phyloP scores from a whole-genome alignment of 2,329 filamentous ascomycete species.

The Zymoseptoria passerinii region DNA sequence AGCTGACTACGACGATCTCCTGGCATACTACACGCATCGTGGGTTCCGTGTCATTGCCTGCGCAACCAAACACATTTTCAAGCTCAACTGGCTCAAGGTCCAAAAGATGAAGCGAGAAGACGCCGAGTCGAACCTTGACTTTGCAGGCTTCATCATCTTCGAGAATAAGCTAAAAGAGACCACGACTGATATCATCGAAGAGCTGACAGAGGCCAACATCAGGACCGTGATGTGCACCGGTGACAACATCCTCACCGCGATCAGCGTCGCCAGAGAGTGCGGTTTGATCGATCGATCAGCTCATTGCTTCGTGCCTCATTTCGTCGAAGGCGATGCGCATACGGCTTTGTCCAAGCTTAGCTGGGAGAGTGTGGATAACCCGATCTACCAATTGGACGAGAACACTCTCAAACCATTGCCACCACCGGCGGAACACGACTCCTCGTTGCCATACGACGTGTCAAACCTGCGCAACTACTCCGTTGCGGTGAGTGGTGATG shows the following conservation, averaged over 20 bases:
- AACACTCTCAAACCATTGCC: conserved; percentile 72
- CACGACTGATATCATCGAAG: conserved; percentile 70
- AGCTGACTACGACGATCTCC: conserved; percentile 76
- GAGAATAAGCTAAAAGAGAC: conserved; percentile 96
- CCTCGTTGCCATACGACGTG: conserved; percentile 77
- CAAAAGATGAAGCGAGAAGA: conserved; percentile 87
- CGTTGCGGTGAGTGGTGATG: conserved; percentile 81
- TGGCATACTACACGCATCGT: conserved; percentile 87
- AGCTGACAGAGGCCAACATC: conserved; percentile 75
- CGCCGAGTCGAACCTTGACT: conserved; percentile 74
- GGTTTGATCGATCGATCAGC: conserved; percentile 69
- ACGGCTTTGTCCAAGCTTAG: conserved; percentile 64
- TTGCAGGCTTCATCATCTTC: conserved; percentile 94
- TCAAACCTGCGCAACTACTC: conserved; percentile 77
- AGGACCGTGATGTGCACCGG: conserved; percentile 93
- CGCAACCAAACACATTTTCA: conserved; percentile 78
- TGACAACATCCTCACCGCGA: conserved; percentile 93
- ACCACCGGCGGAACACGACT: conserved; percentile 62
- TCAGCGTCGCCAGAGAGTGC: conserved; percentile 90
- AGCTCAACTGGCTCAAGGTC: conserved; percentile 85
- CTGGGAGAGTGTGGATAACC: conserved; percentile 96
- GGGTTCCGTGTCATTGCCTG: conserved; percentile 96
- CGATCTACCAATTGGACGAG: conserved; percentile 66
- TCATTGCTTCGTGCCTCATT: conserved; percentile 89
- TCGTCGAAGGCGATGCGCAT: conserved; percentile 66